A percentile compares a stretch with the other conserved stretches of the same genome.
These are phyloP conservation scores for Curvularia verruculosa DNA, from an alignment of 2,329 filamentous ascomycete genomes.

Conservation along the genomic window DNA sequence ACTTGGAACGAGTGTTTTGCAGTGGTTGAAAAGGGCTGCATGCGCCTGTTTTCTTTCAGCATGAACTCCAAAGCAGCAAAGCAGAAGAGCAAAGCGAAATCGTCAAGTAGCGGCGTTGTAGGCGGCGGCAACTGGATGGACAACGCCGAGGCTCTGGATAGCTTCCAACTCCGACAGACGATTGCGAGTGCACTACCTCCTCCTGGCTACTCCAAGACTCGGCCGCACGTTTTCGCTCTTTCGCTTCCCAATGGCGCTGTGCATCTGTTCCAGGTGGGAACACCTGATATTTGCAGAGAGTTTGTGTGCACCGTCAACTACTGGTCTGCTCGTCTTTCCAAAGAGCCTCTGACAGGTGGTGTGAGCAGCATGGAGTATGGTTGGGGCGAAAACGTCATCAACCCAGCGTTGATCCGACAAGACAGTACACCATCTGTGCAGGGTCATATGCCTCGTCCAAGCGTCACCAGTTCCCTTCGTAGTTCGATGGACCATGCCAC, in stretches of 20 bases:
- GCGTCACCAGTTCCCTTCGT: conserved; percentile 66
- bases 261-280: conserved; percentile 97
- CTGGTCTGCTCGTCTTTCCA: conserved; percentile 93
- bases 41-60: conserved; percentile 93
- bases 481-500: conserved; percentile 64
- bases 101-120: conserved; percentile 70
- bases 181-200: conserved; percentile 88
- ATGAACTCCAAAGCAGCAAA: conserved; percentile 74
- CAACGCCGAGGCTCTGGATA: conserved; percentile 87
- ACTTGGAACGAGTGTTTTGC: conserved; percentile 97
- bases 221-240: conserved; percentile 92
- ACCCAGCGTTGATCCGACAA: conserved; percentile 55
- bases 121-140: conserved; percentile 99
- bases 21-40: conserved; percentile 91
- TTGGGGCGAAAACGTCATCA: conserved; percentile 86
- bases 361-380: conserved; percentile 98
- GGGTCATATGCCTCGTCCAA: conserved; percentile 55
- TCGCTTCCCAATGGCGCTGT: conserved; percentile 91
- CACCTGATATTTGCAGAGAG: conserved; percentile 90
- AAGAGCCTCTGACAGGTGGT: conserved; percentile 88
- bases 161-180: conserved; percentile 87
- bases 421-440: conserved; percentile 43
- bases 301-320: conserved; percentile 96
- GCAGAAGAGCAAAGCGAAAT: conserved; percentile 66
- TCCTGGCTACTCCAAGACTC: conserved; percentile 87